Base-by-base conservation (phyloP, 495 filamentous ascomycete genomes). In the Hyaloscypha hepaticicola region DNA sequence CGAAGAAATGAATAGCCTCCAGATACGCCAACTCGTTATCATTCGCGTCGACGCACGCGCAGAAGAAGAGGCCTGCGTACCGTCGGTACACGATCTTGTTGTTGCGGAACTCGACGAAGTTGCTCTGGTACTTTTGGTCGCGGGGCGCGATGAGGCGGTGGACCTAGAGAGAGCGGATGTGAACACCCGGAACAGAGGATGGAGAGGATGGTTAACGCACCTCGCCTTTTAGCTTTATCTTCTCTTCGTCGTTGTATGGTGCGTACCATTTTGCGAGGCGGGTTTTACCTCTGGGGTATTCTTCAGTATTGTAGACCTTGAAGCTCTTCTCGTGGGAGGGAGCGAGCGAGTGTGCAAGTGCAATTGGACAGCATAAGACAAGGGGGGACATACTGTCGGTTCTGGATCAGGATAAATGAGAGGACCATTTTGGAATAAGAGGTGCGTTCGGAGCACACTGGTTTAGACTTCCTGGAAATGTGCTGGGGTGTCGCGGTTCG, bases 81-180 rank as follows among this genome's bases (percentile, higher is more conserved):
- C 95, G 88, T 26, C 95, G 89, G 78, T 99, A 99, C 25, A 99
- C 92, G 68, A 99, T 88, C 79, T 97, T 97, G 69, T 88, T 86
- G 77, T 89, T 87, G 73, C 94, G 87, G 85, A 92, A 88, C 80
- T 99, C 95, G 78, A 99, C 95, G 74, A 99, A 99, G 79, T 99
- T 99, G 74, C 91, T 96, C 75, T 99, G 95, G 79, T 99, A 96
- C 77, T 99, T 99, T 77, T 99, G 95, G 77, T 99, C 95, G 70
- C 95, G 88, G 11, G 95, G 95, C 4, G 95, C 95, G 58, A 99
- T 92, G 64, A 99, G 91, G 65, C 95, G 93, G 84, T 99, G 95
- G 73, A 97, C 89, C 90, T 94, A 88, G 89, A 92, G 64, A 34
- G 51, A 26, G 64, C 33, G 33, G 16, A 16, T 12, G 7, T 34